Conservation (phyloP, 306 rosid genomes). For the Bauhinia variegata region DNA sequence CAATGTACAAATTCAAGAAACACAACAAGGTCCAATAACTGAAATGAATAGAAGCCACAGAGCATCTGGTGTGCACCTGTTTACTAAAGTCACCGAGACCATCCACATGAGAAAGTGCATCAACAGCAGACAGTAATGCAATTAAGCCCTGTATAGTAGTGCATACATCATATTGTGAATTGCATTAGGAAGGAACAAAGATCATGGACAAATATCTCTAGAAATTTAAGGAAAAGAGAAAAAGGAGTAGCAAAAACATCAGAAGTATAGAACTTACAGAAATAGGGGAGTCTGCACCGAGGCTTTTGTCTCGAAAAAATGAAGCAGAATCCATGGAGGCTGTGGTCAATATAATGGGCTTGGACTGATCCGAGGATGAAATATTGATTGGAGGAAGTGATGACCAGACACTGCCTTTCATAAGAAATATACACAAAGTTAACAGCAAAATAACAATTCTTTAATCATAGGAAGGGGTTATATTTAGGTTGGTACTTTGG, state of each 20-base stretch:
- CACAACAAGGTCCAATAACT: constrained; percentile 19
- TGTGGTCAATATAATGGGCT: constrained; percentile 66
- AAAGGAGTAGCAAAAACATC: constrained; percentile 12
- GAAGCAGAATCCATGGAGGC: constrained; percentile 96
- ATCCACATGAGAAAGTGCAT: constrained; percentile 75
- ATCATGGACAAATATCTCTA: constrained; percentile 20
- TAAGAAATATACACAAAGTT: constrained; percentile 41
- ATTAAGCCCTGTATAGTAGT: constrained; percentile 70
- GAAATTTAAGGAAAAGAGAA: constrained; percentile 10
- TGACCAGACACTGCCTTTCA: constrained; percentile 98
- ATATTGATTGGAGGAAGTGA: constrained; percentile 82
- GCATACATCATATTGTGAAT: constrained; percentile 24
- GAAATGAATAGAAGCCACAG: constrained; percentile 5
- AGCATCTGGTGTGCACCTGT: constrained; percentile 61
- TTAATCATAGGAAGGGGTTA: too few relatives aligned
- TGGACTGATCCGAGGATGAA: constrained; percentile 57
- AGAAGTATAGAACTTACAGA: constrained; percentile 63
- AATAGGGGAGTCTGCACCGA: constrained; percentile 89
- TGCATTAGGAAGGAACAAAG: constrained; percentile 25
- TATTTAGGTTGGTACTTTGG: too few relatives aligned
- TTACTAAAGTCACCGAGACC: constrained; percentile 64
- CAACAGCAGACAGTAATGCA: constrained; percentile 79
- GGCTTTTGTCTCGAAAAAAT: constrained; percentile 87
- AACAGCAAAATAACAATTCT: constrained; percentile 24
- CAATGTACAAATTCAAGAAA: constrained; percentile 21